phyloP scores from a whole-genome alignment of 176 grass and related monocot species.

The Saccharum officinarum region DNA sequence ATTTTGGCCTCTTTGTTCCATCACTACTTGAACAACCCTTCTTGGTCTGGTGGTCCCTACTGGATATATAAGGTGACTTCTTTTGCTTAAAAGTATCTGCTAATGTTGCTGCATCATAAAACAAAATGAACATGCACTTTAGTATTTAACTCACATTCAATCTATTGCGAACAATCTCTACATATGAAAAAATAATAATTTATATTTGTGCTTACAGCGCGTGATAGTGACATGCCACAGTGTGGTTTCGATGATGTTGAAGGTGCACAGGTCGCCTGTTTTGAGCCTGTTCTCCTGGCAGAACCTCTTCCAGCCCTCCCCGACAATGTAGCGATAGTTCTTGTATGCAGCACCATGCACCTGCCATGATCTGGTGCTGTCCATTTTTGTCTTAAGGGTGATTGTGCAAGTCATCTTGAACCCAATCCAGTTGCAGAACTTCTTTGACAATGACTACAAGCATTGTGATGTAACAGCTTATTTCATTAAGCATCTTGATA shows the following conservation, averaged over 20 bases:
- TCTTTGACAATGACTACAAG: background rate
- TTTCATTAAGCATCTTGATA: background rate
- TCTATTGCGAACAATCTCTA: background rate
- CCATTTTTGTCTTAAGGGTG: background rate
- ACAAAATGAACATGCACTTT: background rate
- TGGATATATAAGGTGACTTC: background rate
- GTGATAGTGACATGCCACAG: conserved; percentile 22
- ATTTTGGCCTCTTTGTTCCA: background rate
- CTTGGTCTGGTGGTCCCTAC: background rate
- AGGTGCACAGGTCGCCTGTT: conserved; percentile 19
- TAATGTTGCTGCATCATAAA: background rate
- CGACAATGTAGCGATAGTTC: background rate
- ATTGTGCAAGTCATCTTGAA: background rate
- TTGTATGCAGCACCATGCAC: background rate
- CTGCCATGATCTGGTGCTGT: conserved; percentile 19
- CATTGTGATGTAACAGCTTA: background rate
- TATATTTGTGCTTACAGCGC: background rate
- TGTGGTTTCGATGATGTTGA: background rate
- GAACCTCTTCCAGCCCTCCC: background rate
- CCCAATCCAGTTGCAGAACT: background rate
- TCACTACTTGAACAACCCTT: background rate
- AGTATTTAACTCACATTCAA: background rate
- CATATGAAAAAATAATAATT: no score
- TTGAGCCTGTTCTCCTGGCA: conserved; percentile 18
- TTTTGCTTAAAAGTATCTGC: background rate